Conservation (phyloP, 164 flowering plant genomes). For the Piper longum region DNA sequence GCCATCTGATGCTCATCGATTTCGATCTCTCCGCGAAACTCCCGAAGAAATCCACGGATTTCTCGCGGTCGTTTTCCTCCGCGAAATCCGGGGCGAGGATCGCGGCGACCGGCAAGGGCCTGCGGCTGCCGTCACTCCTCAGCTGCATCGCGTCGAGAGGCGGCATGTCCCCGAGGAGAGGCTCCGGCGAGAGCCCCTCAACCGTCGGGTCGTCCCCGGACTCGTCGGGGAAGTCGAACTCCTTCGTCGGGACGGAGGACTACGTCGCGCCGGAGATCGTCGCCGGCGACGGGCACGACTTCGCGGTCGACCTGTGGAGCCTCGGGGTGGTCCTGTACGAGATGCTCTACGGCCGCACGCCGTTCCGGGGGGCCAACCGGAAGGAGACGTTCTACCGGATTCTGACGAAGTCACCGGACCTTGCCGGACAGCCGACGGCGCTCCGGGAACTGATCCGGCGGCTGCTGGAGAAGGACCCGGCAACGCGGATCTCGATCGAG, state of each 20-base stretch:
- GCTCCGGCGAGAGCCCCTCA: background rate
- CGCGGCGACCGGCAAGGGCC: constrained; percentile 4
- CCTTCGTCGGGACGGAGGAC: constrained; percentile 96
- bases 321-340: constrained; percentile 75
- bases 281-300: constrained; percentile 63
- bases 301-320: constrained; percentile 90
- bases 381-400: constrained; percentile 73
- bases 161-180: constrained; percentile 2
- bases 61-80: constrained; percentile 2
- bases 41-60: constrained; percentile 18
- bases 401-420: constrained; percentile 32
- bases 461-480: constrained; percentile 57
- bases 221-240: constrained; percentile 46
- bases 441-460: constrained; percentile 56
- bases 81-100: background rate
- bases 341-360: constrained; percentile 85
- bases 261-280: constrained; percentile 89
- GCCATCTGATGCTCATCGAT: constrained; percentile 85
- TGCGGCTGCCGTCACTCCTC: constrained; percentile 10
- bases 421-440: constrained; percentile 60
- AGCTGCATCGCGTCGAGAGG: constrained; percentile 18
- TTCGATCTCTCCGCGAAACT: constrained; percentile 73
- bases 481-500: constrained; percentile 30
- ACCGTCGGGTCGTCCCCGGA: constrained; percentile 3
- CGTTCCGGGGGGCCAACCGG: constrained; percentile 53